phyloP scores from a whole-genome alignment of 306 rosid genomes.

The Cicer bijugum region DNA sequence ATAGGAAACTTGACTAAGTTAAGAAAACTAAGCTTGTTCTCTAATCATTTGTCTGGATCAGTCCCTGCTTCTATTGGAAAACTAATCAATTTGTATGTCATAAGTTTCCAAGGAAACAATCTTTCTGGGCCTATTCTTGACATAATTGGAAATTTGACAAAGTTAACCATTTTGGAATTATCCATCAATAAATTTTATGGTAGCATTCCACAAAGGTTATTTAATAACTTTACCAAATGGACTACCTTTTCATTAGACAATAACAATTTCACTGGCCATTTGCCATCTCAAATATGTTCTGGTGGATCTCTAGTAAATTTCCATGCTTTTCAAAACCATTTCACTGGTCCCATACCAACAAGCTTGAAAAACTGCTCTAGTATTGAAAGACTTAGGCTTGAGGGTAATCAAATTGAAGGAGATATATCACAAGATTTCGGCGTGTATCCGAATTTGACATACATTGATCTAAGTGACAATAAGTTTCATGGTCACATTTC shows the following conservation, averaged over 20 bases:
- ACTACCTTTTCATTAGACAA: fast-evolving
- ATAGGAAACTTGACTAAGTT: conserved; percentile 41
- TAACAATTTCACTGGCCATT: conserved; percentile 23
- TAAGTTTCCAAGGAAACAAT: not conserved
- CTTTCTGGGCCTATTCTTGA: conserved; percentile 38
- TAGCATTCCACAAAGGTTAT: not conserved
- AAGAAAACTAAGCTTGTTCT: fast-evolving
- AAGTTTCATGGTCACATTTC: conserved; percentile 42
- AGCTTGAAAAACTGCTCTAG: conserved; percentile 40
- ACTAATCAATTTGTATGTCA: not conserved
- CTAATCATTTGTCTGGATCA: conserved; percentile 16
- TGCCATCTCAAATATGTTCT: conserved; percentile 33
- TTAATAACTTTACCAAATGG: not conserved
- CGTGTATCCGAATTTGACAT: conserved; percentile 37
- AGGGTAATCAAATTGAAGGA: conserved; percentile 43
- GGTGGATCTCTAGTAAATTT: not conserved
- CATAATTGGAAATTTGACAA: conserved; percentile 36
- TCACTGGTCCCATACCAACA: conserved; percentile 30
- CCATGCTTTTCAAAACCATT: not conserved
- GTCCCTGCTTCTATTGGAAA: conserved; percentile 35
- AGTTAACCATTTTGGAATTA: not conserved
- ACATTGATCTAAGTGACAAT: conserved; percentile 42
- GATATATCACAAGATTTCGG: conserved; percentile 47
- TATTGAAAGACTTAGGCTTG: conserved; percentile 29
- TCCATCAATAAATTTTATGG: conserved; percentile 1